Evolutionary conservation across 1,139 yeast species (phyloP), one percentile per base, ranked within the genome.

Genomic region (Saccharomyces hybrid): DNA sequence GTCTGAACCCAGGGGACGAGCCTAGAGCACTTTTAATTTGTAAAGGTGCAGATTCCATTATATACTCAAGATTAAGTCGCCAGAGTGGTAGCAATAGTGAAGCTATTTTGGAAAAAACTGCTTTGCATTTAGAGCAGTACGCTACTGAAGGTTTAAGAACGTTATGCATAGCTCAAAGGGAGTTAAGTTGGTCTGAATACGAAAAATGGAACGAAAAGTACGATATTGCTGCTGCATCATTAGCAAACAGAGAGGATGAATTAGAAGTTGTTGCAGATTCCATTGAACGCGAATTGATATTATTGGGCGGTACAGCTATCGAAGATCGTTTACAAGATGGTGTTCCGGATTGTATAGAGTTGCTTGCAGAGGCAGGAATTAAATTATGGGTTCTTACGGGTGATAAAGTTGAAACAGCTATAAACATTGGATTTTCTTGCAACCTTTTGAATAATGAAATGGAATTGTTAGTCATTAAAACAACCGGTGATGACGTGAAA

Each of bases 91-190:
- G 63, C 30, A 71, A 73, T 50, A 72, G 73, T 54, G 70, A 71
- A 52, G 73, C 58, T 2, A 55, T 79, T 41, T 71, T 83, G 41
- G 84, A 81, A 58, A 75, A 75, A 60, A 88, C 96, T 11, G 96
- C 97, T 1, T 75, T 85, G 52, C 96, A 93, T 67, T 76, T 93
- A 59, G 98, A 90, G 68, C 88, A 87, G 63, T 93, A 81, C 72
- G 98, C 99, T n/a, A 88, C 88, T 51, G 99, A 93, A 73, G 99
- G 99, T 63, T 78, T 93, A 64, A 83, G 99, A 75, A 93, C 99
- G 1, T 77, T 93, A 58, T 93, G 98, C 75, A 81, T 93, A 66
- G 96, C 98, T 1, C 87, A 88, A 66, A 81, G 84, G 62, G 93
- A 85, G 63, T 66, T 93, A 42, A 73, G 85, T 4, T 78, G 84